Evolutionary conservation across 1,284 basidiomycete species (phyloP).

Genomic region (Coriolopsis trogii): DNA sequence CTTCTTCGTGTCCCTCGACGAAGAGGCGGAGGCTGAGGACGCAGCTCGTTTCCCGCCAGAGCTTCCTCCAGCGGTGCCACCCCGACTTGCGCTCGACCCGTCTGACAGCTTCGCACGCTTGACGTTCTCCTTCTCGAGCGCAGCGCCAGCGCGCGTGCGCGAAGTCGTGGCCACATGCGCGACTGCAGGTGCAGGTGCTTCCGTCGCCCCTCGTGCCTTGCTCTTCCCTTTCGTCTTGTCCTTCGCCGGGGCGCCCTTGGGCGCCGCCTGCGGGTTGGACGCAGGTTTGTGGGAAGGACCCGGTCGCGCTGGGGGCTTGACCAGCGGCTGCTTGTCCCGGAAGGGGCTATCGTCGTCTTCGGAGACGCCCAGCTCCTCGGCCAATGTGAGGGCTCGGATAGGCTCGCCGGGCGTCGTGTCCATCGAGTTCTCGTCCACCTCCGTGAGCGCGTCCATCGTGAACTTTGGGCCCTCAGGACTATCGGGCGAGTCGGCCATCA

Average conservation of each 20-base stretch:
- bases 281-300: background rate
- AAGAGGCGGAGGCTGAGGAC: background rate
- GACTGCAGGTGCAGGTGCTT: slow-evolving; percentile 8
- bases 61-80: background rate
- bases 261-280: background rate
- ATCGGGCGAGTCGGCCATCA: slow-evolving; percentile 65
- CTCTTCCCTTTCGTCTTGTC: slow-evolving; percentile 44
- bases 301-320: background rate
- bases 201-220: slow-evolving; percentile 33
- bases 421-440: slow-evolving; percentile 36
- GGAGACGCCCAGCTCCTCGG: slow-evolving; percentile 32
- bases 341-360: slow-evolving; percentile 31
- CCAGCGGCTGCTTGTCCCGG: slow-evolving; percentile 19
- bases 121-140: slow-evolving; percentile 31
- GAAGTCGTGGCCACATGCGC: background rate
- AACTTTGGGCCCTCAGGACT: slow-evolving; percentile 35
- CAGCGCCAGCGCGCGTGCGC: slow-evolving; percentile 18
- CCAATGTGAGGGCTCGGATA: slow-evolving; percentile 28
- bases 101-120: slow-evolving; percentile 28
- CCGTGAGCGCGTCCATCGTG: slow-evolving; percentile 36
- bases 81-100: background rate
- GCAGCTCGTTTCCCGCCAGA: background rate
- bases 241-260: slow-evolving; percentile 7
- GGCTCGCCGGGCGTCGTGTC: slow-evolving; percentile 17
- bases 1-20: slow-evolving; percentile 5